These are phyloP conservation scores for Leccinum subgranulosum DNA, from an alignment of 768 basidiomycete species.

Conservation along the genomic window DNA sequence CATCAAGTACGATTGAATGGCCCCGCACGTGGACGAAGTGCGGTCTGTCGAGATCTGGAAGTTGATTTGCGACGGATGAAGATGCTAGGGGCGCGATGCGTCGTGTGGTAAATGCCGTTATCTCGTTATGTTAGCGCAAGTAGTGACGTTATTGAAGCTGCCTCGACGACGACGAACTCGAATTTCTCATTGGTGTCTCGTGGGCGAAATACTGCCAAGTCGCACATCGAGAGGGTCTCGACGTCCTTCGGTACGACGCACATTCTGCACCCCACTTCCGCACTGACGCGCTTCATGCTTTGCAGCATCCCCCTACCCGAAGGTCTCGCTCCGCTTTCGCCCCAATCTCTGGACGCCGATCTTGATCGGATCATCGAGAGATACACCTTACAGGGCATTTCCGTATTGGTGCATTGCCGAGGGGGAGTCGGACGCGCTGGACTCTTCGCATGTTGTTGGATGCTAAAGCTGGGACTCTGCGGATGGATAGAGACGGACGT, in stretches of 20 bases:
- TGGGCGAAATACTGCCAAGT: constrained; percentile 72
- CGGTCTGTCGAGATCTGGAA: constrained; percentile 80
- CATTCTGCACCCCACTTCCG: background rate
- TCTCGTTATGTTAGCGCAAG: background rate
- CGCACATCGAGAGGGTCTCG: constrained; percentile 65
- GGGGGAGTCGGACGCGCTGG: constrained; percentile 95
- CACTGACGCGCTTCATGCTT: background rate
- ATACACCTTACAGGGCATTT: constrained; percentile 71
- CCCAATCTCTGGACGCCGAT: constrained; percentile 59
- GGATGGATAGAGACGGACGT: constrained; percentile 50
- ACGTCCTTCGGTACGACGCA: constrained; percentile 66
- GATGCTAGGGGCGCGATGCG: constrained; percentile 68
- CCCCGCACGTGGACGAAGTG: constrained; percentile 72
- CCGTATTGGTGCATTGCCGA: constrained; percentile 85
- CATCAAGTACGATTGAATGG: constrained; percentile 64
- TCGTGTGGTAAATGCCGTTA: constrained; percentile 61
- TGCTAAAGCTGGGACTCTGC: constrained; percentile 87
- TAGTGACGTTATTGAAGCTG: constrained; percentile 47
- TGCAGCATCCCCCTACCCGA: constrained; percentile 85
- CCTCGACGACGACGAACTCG: constrained; percentile 80
- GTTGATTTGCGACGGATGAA: constrained; percentile 75
- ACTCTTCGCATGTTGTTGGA: constrained; percentile 89
- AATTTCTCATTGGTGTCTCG: constrained; percentile 73
- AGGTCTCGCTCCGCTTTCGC: constrained; percentile 71
- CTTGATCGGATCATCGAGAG: constrained; percentile 60